Evolutionary conservation across 805 yeast species (phyloP), one percentile per base, ranked within the genome.

Genomic region (Candida quercuum): DNA sequence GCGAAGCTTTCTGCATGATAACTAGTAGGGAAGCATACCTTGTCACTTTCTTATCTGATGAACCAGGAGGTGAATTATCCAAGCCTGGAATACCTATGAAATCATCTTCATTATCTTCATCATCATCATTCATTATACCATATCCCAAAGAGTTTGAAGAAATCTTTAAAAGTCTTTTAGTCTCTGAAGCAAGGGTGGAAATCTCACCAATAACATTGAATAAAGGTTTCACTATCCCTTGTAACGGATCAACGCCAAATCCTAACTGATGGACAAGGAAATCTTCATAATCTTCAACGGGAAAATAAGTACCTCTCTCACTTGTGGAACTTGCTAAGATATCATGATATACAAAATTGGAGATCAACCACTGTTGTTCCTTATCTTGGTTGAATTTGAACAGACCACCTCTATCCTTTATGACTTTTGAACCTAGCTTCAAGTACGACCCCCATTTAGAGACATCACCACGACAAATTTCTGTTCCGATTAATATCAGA

Each of bases 291-390:
- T 78, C 80, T 16, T 67, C 64, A 17, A 76, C 61, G 1, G 81
- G 71, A 54, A 86, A 83, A 47, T 81, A 79, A 1, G 86, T 72
- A 2, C 81, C 81, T 31, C 85, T 61, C 28, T 76, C 74, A 37
- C 71, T 65, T 1, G 74, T 67, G 10, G 82, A 72, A 33, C 80
- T 72, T 1, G 89, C 76, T 45, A 82, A 65, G 23, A 86, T 71
- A 54, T 85, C 94, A 56, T 85, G 93, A 54, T 85, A 86, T 1
- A 87, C 86, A 60, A 81, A 86, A 57, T 80, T 84, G 8, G 86
- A 76, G 16, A 82, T 74, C 36, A 85, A 64, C 82, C 89, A 85
- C 43, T 80, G 76, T 45, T 78, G 61, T 20, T 76, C 80, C 44
- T 74, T 74, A 50, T 72, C 70, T 22, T 62, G 65, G 47, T 70